A percentile compares a stretch with the other conserved stretches of the same genome.
phyloP scores from a whole-genome alignment of 2,329 filamentous ascomycete genomes.

The Beauveria bassiana region DNA sequence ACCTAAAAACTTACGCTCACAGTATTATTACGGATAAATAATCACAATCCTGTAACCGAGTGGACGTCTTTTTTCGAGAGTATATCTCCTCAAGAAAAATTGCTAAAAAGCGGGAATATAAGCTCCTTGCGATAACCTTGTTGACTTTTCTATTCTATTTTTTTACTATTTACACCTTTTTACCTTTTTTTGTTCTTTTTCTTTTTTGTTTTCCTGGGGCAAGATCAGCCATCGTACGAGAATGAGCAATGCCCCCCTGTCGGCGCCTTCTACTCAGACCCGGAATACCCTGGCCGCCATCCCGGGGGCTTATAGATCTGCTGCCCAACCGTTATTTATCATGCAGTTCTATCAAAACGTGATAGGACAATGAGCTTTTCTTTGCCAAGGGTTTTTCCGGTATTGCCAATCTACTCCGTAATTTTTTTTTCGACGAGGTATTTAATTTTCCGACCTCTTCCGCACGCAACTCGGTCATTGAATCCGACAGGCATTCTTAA shows the following conservation, averaged over 20 bases:
- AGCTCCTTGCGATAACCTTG: background rate
- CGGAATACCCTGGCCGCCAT: background rate
- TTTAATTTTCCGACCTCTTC: too few relatives aligned
- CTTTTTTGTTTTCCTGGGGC: background rate
- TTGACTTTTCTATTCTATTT: background rate
- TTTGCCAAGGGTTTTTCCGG: background rate
- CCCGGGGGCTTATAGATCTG: background rate
- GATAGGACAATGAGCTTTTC: background rate
- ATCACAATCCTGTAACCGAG: background rate
- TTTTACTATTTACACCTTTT: background rate
- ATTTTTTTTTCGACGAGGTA: too few relatives aligned
- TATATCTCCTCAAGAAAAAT: too few relatives aligned
- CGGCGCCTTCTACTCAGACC: background rate
- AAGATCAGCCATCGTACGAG: slow-evolving; percentile 10
- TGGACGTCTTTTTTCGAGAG: background rate
- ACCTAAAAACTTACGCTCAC: background rate
- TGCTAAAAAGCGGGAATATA: background rate
- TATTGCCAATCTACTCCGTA: too few relatives aligned
- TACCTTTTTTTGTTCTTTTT: background rate
- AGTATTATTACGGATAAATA: too few relatives aligned
- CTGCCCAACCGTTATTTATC: background rate
- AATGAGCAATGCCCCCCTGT: background rate
- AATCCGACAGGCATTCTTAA: too few relatives aligned
- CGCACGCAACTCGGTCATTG: too few relatives aligned
- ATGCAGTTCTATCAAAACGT: background rate